Evolutionary conservation across 257 asterid genomes (phyloP), one percentile per base, ranked within the genome.

Genomic region (Scutellaria barbata): DNA sequence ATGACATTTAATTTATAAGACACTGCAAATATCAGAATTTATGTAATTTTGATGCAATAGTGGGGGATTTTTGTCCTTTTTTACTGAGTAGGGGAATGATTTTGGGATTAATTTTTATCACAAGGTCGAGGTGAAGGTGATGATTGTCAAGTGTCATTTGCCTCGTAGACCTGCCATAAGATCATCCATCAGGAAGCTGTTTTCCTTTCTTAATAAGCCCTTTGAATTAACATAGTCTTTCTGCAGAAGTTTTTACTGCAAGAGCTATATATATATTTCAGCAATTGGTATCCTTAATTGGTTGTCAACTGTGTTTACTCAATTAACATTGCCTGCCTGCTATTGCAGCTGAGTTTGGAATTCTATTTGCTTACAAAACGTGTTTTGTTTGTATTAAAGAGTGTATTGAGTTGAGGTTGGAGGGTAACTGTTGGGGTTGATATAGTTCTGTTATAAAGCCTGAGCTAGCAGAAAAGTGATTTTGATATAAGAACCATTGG

Each of bases 71-170:
- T 9, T 25, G 2, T 45, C 33, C 37, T 40, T 58, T 16, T 51
- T 75, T 75, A 45, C 35, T 66, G 68, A 75, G 66, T 45, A 73
- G 75, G 71, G 78, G 83, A 70, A 70, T 69, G 78, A 62, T 80
- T 54, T 73, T 57, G 72, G 83, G 72, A 52, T 73, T 71, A 25
- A 55, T n/a, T 68, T 48, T 75, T 72, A 55, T 60, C 60, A 78
- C 37, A 75, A 76, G 77, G 63, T 63, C 13, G 67, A 66, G 78
- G 77, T 63, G 58, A 68, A 72, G 80, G 76, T 81, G 74, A 56
- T 73, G 82, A 70, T 79, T 77, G 62, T 66, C 53, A 69, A 60
- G 25, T 22, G 25, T 22, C 1, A 1, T 22, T 22, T 2, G 63
- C 66, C 66, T 25, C 40, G 67, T 71, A 59, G 66, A 56, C 63